Conservation (phyloP, 169 alveolate genomes). For the Cryptosporidium bovis region DNA sequence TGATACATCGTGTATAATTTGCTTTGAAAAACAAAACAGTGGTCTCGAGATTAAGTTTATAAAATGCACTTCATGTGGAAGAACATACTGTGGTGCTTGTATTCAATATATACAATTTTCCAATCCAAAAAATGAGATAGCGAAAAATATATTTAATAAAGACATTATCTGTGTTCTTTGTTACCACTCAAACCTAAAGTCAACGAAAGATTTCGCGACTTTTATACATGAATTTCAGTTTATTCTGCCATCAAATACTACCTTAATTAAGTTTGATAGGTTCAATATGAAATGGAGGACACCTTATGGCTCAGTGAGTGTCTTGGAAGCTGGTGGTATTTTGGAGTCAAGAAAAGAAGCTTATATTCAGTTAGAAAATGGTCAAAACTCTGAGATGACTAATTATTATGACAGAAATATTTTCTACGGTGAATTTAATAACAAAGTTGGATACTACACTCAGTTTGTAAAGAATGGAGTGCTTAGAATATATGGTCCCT, state of each 20-base stretch:
- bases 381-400: constrained; percentile 12
- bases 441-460: constrained; percentile 56
- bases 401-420: constrained; percentile 52
- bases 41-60: not conserved
- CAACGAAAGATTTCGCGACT: constrained; percentile 29
- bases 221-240: constrained; percentile 26
- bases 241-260: constrained; percentile 42
- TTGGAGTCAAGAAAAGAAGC: constrained; percentile 63
- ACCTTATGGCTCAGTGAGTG: constrained; percentile 62
- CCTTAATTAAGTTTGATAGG: constrained; percentile 49
- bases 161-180: constrained; percentile 25
- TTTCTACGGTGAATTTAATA: constrained; percentile 50
- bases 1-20: constrained; percentile 41
- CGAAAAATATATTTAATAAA: constrained; percentile 12
- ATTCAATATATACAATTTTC: constrained; percentile 9
- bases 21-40: constrained; percentile 32
- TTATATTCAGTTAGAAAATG: constrained; percentile 11
- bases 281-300: constrained; percentile 66
- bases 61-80: constrained; percentile 42
- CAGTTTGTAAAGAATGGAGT: constrained; percentile 61
- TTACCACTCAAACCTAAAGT: constrained; percentile 8
- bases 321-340: constrained; percentile 61
- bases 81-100: constrained; percentile 24
- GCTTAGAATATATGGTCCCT: constrained; percentile 71
- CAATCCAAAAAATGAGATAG: constrained; percentile 3